A percentile compares a stretch with the other conserved stretches of the same genome.
Evolutionary conservation across 257 asterid species (phyloP).

Genomic region (Primulina huaijiensis): DNA sequence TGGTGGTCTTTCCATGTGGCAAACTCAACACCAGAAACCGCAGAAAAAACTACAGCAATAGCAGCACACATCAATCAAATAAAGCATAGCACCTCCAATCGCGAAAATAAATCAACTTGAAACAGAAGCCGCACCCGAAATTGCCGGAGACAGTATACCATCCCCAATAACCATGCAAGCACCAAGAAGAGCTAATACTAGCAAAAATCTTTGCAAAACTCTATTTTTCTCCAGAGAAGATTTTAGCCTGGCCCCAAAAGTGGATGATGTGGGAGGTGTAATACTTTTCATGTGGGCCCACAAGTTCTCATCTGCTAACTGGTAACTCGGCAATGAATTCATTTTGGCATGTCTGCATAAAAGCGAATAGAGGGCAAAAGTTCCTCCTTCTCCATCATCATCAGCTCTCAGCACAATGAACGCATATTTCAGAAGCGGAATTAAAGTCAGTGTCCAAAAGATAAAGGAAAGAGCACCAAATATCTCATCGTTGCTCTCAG

Average conservation of each 20-base stretch:
- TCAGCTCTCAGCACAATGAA: conserved; percentile 84
- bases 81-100: background rate
- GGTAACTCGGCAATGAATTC: conserved; percentile 68
- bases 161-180: conserved; percentile 98
- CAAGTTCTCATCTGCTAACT: conserved; percentile 68
- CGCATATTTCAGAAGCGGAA: conserved; percentile 77
- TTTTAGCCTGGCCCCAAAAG: conserved; percentile 56
- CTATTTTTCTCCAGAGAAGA: conserved; percentile 59
- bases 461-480: conserved; percentile 83
- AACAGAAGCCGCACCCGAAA: conserved; percentile 47
- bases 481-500: conserved; percentile 80
- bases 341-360: conserved; percentile 78
- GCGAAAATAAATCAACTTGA: background rate
- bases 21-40: conserved; percentile 82
- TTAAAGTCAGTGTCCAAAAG: conserved; percentile 80
- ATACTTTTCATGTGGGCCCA: conserved; percentile 52
- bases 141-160: conserved; percentile 75
- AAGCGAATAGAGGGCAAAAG: conserved; percentile 81
- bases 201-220: conserved; percentile 64
- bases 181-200: conserved; percentile 69
- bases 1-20: conserved; percentile 66
- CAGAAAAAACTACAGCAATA: conserved; percentile 69
- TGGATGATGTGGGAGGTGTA: conserved; percentile 39
- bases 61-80: conserved; percentile 5
- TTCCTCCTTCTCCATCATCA: conserved; percentile 95